Conservation (phyloP, 352 stramenopile species). For the Phytophthora brassicae region DNA sequence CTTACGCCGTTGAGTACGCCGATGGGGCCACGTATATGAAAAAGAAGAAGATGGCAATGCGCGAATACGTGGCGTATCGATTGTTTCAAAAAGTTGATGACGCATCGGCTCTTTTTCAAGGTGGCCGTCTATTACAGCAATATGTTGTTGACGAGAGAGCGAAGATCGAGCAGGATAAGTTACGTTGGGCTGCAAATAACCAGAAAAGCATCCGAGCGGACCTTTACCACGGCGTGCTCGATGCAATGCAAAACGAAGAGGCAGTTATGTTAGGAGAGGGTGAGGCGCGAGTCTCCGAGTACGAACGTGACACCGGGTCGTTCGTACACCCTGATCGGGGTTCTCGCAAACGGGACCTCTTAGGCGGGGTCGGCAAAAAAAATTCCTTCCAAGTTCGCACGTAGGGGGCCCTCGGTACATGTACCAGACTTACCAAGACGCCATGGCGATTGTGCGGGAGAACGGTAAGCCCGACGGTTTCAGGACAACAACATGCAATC, state of each 20-base stretch:
- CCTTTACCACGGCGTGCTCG: background rate
- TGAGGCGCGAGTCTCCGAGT: background rate
- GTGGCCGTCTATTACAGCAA: background rate
- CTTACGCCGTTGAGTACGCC: no score
- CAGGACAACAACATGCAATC: conserved; percentile 52
- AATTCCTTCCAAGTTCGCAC: background rate
- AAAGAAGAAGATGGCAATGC: no score
- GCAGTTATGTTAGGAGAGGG: background rate
- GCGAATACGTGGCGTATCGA: background rate
- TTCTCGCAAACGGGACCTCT: background rate
- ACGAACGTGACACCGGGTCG: background rate
- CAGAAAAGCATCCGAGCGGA: background rate
- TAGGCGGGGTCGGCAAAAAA: background rate
- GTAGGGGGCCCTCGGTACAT: conserved; percentile 8
- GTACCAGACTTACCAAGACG: conserved; percentile 35
- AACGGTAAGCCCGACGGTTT: conserved; percentile 47
- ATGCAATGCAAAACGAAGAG: background rate
- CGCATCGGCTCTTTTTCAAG: background rate
- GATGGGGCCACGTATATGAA: no score
- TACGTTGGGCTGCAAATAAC: background rate
- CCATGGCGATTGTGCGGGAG: conserved; percentile 45
- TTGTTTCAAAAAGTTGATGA: background rate
- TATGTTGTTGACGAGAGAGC: background rate
- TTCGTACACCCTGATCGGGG: background rate
- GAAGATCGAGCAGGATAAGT: background rate